A percentile compares a stretch with the other conserved stretches of the same genome.
Conservation (phyloP, 805 yeast genomes). For the Starmerella ratchasimensis region DNA sequence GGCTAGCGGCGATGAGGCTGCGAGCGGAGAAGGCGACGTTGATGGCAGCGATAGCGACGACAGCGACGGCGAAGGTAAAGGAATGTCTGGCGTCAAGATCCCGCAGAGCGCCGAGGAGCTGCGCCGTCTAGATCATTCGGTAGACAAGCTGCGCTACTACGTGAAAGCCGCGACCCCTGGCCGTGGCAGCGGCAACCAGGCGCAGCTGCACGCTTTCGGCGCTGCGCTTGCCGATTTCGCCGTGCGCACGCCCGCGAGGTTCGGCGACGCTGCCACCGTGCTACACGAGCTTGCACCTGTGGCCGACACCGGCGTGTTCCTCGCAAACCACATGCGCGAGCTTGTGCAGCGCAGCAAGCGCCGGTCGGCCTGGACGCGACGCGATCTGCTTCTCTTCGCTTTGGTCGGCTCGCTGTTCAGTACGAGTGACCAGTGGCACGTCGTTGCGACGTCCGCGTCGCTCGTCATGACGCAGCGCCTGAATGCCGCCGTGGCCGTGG, state of each 20-base stretch:
- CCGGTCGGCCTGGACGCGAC: slow-evolving; percentile 27
- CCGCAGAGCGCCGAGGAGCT: slow-evolving; percentile 10
- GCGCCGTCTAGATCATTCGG: slow-evolving; percentile 5
- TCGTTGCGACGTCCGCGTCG: slow-evolving; percentile 72
- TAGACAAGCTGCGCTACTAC: slow-evolving; percentile 35
- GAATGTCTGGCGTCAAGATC: neutral
- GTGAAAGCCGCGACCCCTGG: slow-evolving; percentile 57
- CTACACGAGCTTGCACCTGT: slow-evolving; percentile 46
- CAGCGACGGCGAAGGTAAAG: neutral
- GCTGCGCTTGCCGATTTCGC: slow-evolving; percentile 48
- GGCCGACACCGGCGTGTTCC: slow-evolving; percentile 37
- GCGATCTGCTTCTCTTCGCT: slow-evolving; percentile 55
- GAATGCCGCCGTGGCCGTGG: slow-evolving; percentile 35
- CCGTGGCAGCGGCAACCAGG: slow-evolving; percentile 69
- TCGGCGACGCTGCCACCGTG: slow-evolving; percentile 27
- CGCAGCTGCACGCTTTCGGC: slow-evolving; percentile 49
- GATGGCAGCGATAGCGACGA: slow-evolving; percentile 18
- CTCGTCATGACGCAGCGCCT: slow-evolving; percentile 61
- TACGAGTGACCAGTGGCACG: slow-evolving; percentile 90
- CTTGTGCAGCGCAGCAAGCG: slow-evolving; percentile 42
- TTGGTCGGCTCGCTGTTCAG: slow-evolving; percentile 71
- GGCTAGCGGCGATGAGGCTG: slow-evolving; percentile 33
- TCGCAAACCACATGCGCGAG: slow-evolving; percentile 50
- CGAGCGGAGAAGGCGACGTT: slow-evolving; percentile 28
- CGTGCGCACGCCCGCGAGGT: slow-evolving; percentile 21